Base-by-base conservation (phyloP, 2,329 filamentous ascomycete species). In the Tolypocladium endophyticum region DNA sequence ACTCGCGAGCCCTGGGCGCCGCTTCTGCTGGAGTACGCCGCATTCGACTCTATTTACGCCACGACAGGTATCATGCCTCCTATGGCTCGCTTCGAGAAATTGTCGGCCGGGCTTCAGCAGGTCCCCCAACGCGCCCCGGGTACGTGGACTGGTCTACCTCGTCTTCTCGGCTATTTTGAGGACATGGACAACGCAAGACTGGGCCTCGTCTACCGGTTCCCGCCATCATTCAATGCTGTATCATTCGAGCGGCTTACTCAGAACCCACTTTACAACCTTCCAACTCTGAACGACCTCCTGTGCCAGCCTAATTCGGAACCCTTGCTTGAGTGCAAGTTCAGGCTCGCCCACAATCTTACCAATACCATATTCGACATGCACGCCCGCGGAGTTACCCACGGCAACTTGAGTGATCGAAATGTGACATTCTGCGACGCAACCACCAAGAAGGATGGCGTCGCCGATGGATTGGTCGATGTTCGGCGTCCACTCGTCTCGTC, bases 331-430 rank as follows among this genome's bases (percentile, higher is more conserved):
- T 86, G 87, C 60, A 89, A 90, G 66, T 92, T 91, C 67, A 82
- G 86, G 18, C 77, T 93, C 57, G 89, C 89, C 4, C 81, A 88
- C 58, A 89, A 90, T 64, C 77, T 92, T 3, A 83, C 84, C 38
- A 87, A 86, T 63, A 88, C 88, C 4, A 80, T 92, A 39, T 89
- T 89, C 67, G 86, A 88, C 64, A 77, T 92, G 70, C 89, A 92
- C 68, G 80, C 82, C 2, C 80, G 87, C 47, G 83, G 85, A 18
- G 82, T 91, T 58, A 82, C 81, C 0, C 89, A 92, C 70, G 87
- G 88, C 5, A 87, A 88, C 65, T 80, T 93, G 36, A 77, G 82
- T 55, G 85, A 85, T 64, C 81, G 78, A 47, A 89, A 87, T 61
- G 79, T 92, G 20, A 81, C 88, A 0, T 90, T 92, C 58, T 86